Conservation (phyloP, 73 alveolate species). For the Tetrahymena malaccensis region DNA sequence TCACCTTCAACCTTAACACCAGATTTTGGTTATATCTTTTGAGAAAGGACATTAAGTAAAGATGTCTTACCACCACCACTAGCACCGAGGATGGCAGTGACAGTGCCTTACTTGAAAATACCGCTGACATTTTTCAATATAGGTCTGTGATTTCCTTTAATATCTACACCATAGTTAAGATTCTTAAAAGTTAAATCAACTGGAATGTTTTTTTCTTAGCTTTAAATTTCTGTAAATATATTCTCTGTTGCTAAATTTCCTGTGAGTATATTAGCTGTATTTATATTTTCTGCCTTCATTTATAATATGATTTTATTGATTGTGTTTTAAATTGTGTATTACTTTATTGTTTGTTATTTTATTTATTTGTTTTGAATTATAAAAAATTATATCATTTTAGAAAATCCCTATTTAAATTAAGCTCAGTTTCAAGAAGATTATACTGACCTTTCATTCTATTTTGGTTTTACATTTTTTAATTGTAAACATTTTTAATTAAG, state of each 20-base stretch:
- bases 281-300: background rate
- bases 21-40: background rate
- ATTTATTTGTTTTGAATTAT: background rate
- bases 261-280: background rate
- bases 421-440: background rate
- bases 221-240: background rate
- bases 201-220: background rate
- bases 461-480: background rate
- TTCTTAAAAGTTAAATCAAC: background rate
- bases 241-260: background rate
- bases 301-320: background rate
- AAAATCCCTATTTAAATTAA: background rate
- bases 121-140: background rate
- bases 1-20: background rate
- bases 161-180: background rate
- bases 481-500: background rate
- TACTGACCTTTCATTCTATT: background rate
- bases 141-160: background rate
- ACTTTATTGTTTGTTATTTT: background rate
- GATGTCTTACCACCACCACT: constrained; percentile 59
- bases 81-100: constrained; percentile 42
- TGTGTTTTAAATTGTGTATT: too few species aligned
- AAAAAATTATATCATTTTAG: background rate
- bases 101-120: background rate
- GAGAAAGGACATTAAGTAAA: constrained; percentile 38